Percentiles rank a stretch among this genome's conserved stretches.
These are phyloP conservation scores for Penicillium freii DNA, from an alignment of 2,329 filamentous ascomycete genomes.

Conservation along the genomic window DNA sequence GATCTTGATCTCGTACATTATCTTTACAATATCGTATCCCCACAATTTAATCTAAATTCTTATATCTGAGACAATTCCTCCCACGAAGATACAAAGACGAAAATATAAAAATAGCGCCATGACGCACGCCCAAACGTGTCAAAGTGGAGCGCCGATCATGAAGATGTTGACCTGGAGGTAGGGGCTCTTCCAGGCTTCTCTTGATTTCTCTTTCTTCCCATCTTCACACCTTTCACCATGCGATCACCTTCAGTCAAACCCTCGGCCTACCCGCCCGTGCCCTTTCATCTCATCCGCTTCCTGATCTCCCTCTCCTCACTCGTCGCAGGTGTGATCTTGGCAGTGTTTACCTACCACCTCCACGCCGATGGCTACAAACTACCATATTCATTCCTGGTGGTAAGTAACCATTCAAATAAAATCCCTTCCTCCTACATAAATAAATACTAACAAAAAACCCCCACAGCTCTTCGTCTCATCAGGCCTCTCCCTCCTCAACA, in stretches of 20 bases:
- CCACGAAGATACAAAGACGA: background rate
- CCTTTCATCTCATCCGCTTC: constrained; percentile 42
- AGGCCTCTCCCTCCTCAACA: constrained; percentile 52
- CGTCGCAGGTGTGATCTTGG: constrained; percentile 55
- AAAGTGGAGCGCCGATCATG: constrained; percentile 53
- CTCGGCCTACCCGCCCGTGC: constrained; percentile 40
- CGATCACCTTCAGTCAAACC: constrained; percentile 33
- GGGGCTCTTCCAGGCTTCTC: background rate
- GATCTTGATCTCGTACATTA: too few relatives aligned
- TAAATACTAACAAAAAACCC: background rate
- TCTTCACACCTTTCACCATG: constrained; percentile 25
- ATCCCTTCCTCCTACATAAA: too few relatives aligned
- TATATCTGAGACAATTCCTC: background rate
- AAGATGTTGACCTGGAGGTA: background rate
- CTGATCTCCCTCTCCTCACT: constrained; percentile 51
- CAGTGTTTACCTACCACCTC: constrained; percentile 57
- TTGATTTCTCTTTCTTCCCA: background rate
- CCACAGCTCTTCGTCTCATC: constrained; percentile 52
- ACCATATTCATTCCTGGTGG: constrained; percentile 61
- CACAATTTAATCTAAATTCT: background rate
- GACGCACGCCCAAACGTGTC: constrained; percentile 73
- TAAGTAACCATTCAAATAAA: constrained; percentile 33
- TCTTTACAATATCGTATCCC: too few relatives aligned
- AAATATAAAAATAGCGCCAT: constrained; percentile 23
- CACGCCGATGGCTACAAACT: constrained; percentile 51